Percentiles rank a stretch among this genome's conserved stretches.
phyloP scores from a whole-genome alignment of 1,139 yeast species.

The Yamadazyma dushanensis region DNA sequence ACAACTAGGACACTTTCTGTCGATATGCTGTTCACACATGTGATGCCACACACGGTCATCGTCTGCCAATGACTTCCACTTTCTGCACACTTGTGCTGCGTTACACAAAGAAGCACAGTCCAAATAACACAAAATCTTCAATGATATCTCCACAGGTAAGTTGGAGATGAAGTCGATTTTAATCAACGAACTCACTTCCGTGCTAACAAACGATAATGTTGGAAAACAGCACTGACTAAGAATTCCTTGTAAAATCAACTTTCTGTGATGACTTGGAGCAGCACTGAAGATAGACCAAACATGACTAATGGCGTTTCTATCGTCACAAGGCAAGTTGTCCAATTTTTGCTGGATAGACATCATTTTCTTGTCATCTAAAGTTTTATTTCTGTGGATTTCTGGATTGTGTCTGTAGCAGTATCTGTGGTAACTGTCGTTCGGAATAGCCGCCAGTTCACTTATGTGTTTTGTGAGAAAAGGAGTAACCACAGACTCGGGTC shows the following conservation, averaged over 20 bases:
- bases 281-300: slow-evolving; percentile 80
- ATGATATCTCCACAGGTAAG: slow-evolving; percentile 80
- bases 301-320: slow-evolving; percentile 69
- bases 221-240: slow-evolving; percentile 94
- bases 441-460: slow-evolving; percentile 41
- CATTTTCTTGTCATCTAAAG: slow-evolving; percentile 68
- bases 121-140: slow-evolving; percentile 81
- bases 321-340: slow-evolving; percentile 59
- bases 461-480: slow-evolving; percentile 49
- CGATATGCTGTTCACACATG: slow-evolving; percentile 98
- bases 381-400: slow-evolving; percentile 68
- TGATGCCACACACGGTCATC: slow-evolving; percentile 98
- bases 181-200: slow-evolving; percentile 75
- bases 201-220: slow-evolving; percentile 78
- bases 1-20: slow-evolving; percentile 94
- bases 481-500: slow-evolving; percentile 24
- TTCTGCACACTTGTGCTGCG: slow-evolving; percentile 87
- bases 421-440: slow-evolving; percentile 53
- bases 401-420: slow-evolving; percentile 95
- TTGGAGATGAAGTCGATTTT: slow-evolving; percentile 86
- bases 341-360: slow-evolving; percentile 58
- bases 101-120: slow-evolving; percentile 90
- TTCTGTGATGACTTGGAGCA: slow-evolving; percentile 67
- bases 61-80: slow-evolving; percentile 88
- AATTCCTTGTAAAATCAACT: slow-evolving; percentile 77